Base-by-base conservation (phyloP, 2,329 filamentous ascomycete species). In the Tolypocladium nubicola region DNA sequence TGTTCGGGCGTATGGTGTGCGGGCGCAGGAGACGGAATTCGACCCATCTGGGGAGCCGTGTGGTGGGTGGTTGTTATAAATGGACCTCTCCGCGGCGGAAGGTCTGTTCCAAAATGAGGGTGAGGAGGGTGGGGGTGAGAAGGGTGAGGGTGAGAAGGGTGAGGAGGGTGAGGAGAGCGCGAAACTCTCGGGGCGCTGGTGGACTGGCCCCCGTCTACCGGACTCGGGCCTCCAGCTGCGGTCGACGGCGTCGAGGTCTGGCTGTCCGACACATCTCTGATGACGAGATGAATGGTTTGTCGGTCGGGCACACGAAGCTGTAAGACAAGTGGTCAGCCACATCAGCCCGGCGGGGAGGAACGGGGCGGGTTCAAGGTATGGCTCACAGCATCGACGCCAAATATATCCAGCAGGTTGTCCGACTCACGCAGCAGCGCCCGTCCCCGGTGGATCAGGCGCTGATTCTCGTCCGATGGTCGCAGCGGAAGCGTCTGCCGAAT, bases 371-470 rank as follows among this genome's bases (percentile, higher is more conserved):
- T 39, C 52, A 57, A 10, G 39, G 39, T 5, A 26, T 43, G 40
- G 65, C 77, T 62, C 73, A 84, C 81, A 56, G 73, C 69, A 59
- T 82, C 78, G 57, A 76, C 71, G 3, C 83, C 82, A 64, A 86
- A 81, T 3, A 86, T 69, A 41, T 82, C 77, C 30, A 76, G 65
- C 70, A 87, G 72, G 19, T 78, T 84, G 58, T 84, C 80, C 13
- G 71, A 70, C 41, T 85, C 81, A 54, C 76, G 76, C 37, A 73
- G 67, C 53, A 86, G 70, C 52, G 83, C 74, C 40, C 82, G 78
- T 1, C 84, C 84, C 47, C 79, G 75, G 63, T 86, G 78, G 41
- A 87, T 86, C 58, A 87, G 70, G 47, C 83, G 76, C 66, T 86
- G 81, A 39, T 78, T 75, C 39, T 82, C 76, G 59, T 83, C 76